Percentiles rank a stretch among this genome's conserved stretches.
Conservation (phyloP, 2,329 filamentous ascomycete genomes). For the Periconia digitata region DNA sequence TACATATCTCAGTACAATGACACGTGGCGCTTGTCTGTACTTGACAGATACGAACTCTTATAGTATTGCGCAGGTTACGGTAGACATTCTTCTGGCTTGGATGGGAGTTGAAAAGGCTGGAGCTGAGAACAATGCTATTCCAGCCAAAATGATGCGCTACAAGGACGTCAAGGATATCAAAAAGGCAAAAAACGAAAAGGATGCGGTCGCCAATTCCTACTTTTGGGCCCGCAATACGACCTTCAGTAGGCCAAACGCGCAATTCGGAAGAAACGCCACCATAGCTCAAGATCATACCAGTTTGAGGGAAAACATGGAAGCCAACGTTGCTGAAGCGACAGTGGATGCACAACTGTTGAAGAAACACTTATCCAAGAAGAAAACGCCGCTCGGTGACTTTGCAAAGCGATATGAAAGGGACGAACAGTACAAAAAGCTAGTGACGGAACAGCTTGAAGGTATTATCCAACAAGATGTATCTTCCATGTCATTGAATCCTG, state of each 20-base stretch:
- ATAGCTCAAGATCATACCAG: slow-evolving; percentile 1
- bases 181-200: slow-evolving; percentile 19
- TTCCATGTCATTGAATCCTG: slow-evolving; percentile 52
- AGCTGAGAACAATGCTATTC: slow-evolving; percentile 5
- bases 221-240: slow-evolving; percentile 20
- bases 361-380: slow-evolving; percentile 40
- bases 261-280: not conserved
- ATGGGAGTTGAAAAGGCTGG: slow-evolving; percentile 43
- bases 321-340: slow-evolving; percentile 16
- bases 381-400: slow-evolving; percentile 26
- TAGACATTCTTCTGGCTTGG: slow-evolving; percentile 49
- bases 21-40: slow-evolving; percentile 46
- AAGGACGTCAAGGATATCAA: slow-evolving; percentile 16
- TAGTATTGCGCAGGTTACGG: slow-evolving; percentile 46
- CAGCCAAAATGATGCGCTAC: slow-evolving; percentile 22
- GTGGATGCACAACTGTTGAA: slow-evolving; percentile 19
- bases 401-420: slow-evolving; percentile 45
- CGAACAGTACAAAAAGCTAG: slow-evolving; percentile 42
- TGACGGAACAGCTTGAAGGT: slow-evolving; percentile 42
- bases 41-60: slow-evolving; percentile 24
- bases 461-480: slow-evolving; percentile 51
- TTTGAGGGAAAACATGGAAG: slow-evolving; percentile 6
- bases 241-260: not conserved
- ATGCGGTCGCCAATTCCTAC: slow-evolving; percentile 14
- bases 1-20: slow-evolving; percentile 47